Evolutionary conservation across 768 basidiomycete genomes (phyloP).

Genomic region (Pleurotus eryngii): DNA sequence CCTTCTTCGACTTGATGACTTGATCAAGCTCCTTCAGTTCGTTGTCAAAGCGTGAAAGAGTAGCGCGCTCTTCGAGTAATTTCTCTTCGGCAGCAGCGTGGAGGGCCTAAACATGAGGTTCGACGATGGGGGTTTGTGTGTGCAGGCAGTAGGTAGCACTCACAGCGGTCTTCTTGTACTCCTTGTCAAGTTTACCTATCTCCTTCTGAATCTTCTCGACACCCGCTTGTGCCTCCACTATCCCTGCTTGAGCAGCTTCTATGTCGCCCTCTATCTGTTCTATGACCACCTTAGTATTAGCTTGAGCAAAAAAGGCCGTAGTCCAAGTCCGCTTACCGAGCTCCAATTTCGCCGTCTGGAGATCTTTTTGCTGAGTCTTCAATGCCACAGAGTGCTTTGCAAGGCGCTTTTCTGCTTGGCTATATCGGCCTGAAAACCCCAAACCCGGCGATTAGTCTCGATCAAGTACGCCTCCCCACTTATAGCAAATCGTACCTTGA

Average conservation of each 20-base stretch:
- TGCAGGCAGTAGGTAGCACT: conserved; percentile 1
- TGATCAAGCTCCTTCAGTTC: conserved; percentile 83
- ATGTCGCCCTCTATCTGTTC: conserved; percentile 84
- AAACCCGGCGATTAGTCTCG: neutral
- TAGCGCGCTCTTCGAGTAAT: conserved; percentile 83
- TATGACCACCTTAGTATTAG: conserved; percentile 22
- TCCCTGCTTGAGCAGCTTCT: conserved; percentile 39
- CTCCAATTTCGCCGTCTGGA: conserved; percentile 84
- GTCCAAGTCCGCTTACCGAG: conserved; percentile 53
- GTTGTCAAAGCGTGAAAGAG: conserved; percentile 82
- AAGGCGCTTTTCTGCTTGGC: conserved; percentile 75
- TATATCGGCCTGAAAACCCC: conserved; percentile 60
- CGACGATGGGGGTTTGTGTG: neutral
- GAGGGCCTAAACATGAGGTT: neutral
- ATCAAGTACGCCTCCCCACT: neutral
- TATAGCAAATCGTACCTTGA: conserved; percentile 58
- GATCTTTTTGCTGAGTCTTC: conserved; percentile 86
- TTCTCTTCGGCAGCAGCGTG: conserved; percentile 66
- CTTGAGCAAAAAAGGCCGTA: conserved; percentile 5
- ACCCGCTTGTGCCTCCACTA: conserved; percentile 39
- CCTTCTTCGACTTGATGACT: conserved; percentile 80
- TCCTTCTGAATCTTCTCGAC: conserved; percentile 60
- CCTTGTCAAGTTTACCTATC: conserved; percentile 51
- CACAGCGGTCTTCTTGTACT: conserved; percentile 48
- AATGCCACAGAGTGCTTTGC: conserved; percentile 74